Base-by-base conservation (phyloP, 129 eudicot species). In the Ambrosia artemisiifolia region DNA sequence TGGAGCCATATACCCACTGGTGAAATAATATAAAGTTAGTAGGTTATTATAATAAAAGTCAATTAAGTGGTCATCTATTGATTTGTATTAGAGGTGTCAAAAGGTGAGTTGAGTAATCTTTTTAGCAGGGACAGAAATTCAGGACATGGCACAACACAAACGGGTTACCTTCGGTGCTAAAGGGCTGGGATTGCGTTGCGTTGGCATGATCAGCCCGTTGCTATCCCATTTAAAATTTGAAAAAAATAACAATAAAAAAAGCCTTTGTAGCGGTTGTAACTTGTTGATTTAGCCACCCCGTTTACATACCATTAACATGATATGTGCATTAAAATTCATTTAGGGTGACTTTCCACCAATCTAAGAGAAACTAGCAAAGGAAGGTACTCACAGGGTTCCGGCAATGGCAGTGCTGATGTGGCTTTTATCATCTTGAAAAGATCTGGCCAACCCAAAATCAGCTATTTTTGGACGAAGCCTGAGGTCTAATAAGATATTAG, bases 391-490 rank as follows among this genome's bases (percentile, higher is more conserved):
- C 96, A 93, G 51, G 36, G 95, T 93, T 81, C 96, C 96, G 20
- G 98, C 96, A 55, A 87, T 89, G 68, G 85, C 95, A 1, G 96
- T 89, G 78, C 92, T 93, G 60, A 87, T 93, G 80, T 93, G 96
- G 78, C 95, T 89, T 73, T 90, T 83, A 74, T 89, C 95, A 67
- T 78, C 96, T 83, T 89, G 96, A 69, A 93, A 93, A 18, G 96
- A 83, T 74, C 98, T 87, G n/a, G 96, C 98, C 80, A 92, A 73
- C 47, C 98, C 96, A 63, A 90, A 93, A 78, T 94, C 98, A 16
- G 97, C 95, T 71, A 94, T 87, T 76, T 90, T 94, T 5, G 97
- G 87, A 28, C 89, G 90, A 43, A 90, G 78, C 65, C 93, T 84
- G 1, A 93, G 74, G 75, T 93, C 96, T 76, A 87, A 67, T 71